Evolutionary conservation across 345 rosid species (phyloP).

Genomic region (Melaleuca alternifolia): DNA sequence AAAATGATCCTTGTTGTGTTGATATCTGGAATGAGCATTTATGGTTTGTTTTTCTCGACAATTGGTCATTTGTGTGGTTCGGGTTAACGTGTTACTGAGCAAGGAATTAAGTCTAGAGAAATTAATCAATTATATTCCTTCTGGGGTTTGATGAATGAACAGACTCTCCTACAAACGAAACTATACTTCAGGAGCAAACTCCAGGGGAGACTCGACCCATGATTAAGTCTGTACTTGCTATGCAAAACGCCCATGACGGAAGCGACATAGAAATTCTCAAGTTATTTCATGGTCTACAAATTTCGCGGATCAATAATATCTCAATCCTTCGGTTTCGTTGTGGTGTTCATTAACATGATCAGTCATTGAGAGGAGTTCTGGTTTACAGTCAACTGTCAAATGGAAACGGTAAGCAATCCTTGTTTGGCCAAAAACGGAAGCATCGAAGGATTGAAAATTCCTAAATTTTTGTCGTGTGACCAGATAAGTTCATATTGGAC

Average conservation of each 20-base stretch:
- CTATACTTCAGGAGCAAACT: not conserved
- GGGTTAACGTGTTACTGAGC: not conserved
- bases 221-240: not conserved
- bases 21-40: not conserved
- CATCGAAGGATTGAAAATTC: not conserved
- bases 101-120: not conserved
- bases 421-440: not conserved
- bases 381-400: not conserved
- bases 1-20: not conserved
- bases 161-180: not conserved
- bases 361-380: not conserved
- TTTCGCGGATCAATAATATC: not conserved
- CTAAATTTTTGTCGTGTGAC: not conserved
- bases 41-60: not conserved
- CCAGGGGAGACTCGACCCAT: not conserved
- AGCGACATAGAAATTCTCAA: not conserved
- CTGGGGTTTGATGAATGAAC: not conserved
- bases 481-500: not conserved
- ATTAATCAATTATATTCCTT: not conserved
- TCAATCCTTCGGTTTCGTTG: rapidly evolving
- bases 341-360: not conserved
- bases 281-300: not conserved
- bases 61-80: not conserved
- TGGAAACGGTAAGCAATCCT: not conserved
- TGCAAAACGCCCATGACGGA: not conserved